Base-by-base conservation (phyloP, 176 grass and related monocot genomes). In the Puya raimondii region DNA sequence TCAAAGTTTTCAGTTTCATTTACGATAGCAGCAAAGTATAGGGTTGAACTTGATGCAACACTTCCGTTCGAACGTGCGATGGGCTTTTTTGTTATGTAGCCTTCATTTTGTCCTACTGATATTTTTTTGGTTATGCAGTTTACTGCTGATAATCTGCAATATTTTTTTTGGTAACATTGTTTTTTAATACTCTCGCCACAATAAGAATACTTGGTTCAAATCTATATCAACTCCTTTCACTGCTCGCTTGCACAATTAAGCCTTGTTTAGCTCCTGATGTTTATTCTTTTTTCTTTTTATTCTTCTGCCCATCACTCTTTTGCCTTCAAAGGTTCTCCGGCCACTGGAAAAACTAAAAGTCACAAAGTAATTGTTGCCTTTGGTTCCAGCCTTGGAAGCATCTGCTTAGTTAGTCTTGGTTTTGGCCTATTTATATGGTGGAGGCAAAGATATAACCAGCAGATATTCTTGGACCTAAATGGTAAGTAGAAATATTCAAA, bases 401-500 rank as follows among this genome's bases (percentile, higher is more conserved):
- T 84, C 49, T 72, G 68, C 67, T 63, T 87, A 64, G 75, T 96
- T 70, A 71, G 78, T 69, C 73, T 86, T 64, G 67, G 26, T 1
- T 58, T 71, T 47, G 88, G 83, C 13, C 67, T 89, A 64, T 71
- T 91, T 49, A 70, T 91, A 47, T 91, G 88, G 92, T 88, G 88
- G 88, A 81, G 70, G 54, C 63, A 67, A 75, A 82, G 33, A 64
- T 72, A 18, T 75, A 87, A 80, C 57, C 72, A 53, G 64, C 81
- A 89, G 17, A 89, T 78, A 70, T 85, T 80, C 74, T 89, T 87
- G 51, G 69, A 82, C 12, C 29, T 78, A 1, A 75, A 87, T 65
- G 88, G 92, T 91, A 87, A 82, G 83, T 72, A 76, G 67, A 74
- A 71, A 23, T 49, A 12, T 61, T 7, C 17, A 61, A 61, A 61